Conservation (phyloP, 2,329 filamentous ascomycete genomes). For the Lasiodiplodia citricola region DNA sequence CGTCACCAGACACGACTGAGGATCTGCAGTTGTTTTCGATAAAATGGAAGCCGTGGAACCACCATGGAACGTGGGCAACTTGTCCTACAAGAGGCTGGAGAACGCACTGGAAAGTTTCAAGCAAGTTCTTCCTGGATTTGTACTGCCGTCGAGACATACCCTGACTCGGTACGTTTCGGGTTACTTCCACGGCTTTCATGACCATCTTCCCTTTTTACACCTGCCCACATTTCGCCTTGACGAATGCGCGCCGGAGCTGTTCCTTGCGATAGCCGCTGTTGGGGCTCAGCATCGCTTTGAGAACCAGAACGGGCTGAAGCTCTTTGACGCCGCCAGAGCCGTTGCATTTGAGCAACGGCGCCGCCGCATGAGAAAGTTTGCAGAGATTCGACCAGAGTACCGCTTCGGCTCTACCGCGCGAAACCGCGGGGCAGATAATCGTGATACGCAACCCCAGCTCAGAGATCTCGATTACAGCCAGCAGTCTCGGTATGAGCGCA, state of each 20-base stretch:
- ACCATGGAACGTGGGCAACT: conserved; percentile 35
- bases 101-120: conserved; percentile 33
- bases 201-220: conserved; percentile 43
- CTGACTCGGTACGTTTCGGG: conserved; percentile 40
- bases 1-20: conserved; percentile 25
- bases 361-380: conserved; percentile 32
- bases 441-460: conserved; percentile 26
- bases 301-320: conserved; percentile 35
- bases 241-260: conserved; percentile 39
- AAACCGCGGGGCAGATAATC: conserved; percentile 32
- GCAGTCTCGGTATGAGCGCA: conserved; percentile 34
- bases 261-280: conserved; percentile 40
- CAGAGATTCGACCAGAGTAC: conserved; percentile 29
- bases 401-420: background rate
- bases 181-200: conserved; percentile 40
- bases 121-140: conserved; percentile 34
- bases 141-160: conserved; percentile 39
- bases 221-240: conserved; percentile 39
- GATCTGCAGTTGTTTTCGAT: conserved; percentile 28
- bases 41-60: conserved; percentile 33
- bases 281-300: conserved; percentile 44
- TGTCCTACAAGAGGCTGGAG: conserved; percentile 32
- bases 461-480: conserved; percentile 23
- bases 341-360: conserved; percentile 38
- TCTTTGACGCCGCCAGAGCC: conserved; percentile 38